Evolutionary conservation across 352 stramenopile genomes (phyloP).

Genomic region (Blastocystis sp.): DNA sequence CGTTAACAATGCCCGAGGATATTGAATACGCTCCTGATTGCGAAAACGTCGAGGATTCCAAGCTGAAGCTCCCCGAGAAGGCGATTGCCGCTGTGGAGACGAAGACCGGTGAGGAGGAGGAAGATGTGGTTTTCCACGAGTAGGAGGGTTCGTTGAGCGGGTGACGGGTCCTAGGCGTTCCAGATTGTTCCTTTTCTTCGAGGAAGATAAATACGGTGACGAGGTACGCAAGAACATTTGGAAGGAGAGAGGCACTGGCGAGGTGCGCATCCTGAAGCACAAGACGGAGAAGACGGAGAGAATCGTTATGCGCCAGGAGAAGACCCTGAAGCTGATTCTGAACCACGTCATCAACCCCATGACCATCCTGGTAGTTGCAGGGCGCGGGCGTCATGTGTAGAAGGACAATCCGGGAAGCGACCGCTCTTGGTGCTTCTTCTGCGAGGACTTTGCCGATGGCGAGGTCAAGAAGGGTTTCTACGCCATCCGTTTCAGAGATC

Average conservation of each 20-base stretch:
- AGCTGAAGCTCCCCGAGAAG: constrained; percentile 66
- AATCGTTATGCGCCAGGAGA: constrained; percentile 85
- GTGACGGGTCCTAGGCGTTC: constrained; percentile 73
- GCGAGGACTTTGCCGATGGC: constrained; percentile 84
- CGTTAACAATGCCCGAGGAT: constrained; percentile 53
- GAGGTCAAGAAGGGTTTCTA: constrained; percentile 83
- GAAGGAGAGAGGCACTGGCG: constrained; percentile 84
- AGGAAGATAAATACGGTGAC: constrained; percentile 82
- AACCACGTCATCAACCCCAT: constrained; percentile 79
- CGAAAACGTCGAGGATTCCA: constrained; percentile 55
- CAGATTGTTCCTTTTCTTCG: constrained; percentile 80
- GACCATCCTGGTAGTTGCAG: constrained; percentile 72
- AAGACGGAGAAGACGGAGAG: constrained; percentile 84
- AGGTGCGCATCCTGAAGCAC: constrained; percentile 86
- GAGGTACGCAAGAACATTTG: constrained; percentile 83
- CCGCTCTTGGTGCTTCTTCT: constrained; percentile 84
- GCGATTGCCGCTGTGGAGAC: constrained; percentile 39
- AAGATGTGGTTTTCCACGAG: constrained; percentile 59
- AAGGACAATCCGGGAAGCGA: constrained; percentile 85
- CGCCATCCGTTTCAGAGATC: constrained; percentile 82
- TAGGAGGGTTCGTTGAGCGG: background rate
- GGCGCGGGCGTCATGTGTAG: constrained; percentile 74
- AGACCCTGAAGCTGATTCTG: constrained; percentile 85
- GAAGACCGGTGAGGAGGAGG: constrained; percentile 65
- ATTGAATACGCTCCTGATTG: constrained; percentile 69